Conservation (phyloP, 495 filamentous ascomycete species). For the Penicillium paxilli region DNA sequence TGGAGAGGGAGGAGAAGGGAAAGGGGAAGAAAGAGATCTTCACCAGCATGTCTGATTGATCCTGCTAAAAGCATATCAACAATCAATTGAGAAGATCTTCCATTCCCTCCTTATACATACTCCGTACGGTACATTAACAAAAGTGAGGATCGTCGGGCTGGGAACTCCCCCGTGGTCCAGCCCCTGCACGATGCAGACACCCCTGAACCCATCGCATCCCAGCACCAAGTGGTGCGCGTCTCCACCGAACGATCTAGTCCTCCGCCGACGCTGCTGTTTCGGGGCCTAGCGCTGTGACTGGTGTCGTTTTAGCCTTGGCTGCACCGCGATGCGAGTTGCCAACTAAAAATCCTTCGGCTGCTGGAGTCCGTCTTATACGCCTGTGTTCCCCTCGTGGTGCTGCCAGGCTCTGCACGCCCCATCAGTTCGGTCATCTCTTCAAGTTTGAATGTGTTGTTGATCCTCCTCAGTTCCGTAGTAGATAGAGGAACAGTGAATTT, state of each 20-base stretch:
- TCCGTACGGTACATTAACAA: too few species aligned
- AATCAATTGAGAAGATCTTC: too few species aligned
- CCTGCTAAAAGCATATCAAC: too few species aligned
- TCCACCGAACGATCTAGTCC: slow-evolving; percentile 34
- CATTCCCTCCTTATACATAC: too few species aligned
- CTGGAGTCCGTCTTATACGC: not conserved
- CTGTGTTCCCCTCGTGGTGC: not conserved
- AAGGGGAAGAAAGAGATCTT: not conserved
- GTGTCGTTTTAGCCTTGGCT: slow-evolving; percentile 17
- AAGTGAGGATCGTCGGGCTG: not conserved
- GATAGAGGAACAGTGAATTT: not conserved
- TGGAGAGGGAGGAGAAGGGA: too few species aligned
- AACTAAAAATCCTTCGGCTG: not conserved
- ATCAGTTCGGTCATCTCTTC: not conserved
- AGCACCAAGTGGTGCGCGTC: not conserved
- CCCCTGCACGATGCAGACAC: slow-evolving; percentile 6
- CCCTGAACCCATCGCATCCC: slow-evolving; percentile 8
- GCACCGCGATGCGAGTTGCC: slow-evolving; percentile 1
- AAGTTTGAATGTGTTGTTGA: not conserved
- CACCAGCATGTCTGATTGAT: too few species aligned
- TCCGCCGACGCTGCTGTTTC: slow-evolving; percentile 10
- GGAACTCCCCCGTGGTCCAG: not conserved
- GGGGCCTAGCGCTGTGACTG: slow-evolving; percentile 10
- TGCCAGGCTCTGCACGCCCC: not conserved
- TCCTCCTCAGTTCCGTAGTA: not conserved